A percentile compares a stretch with the other conserved stretches of the same genome.
Conservation (phyloP, 2,329 filamentous ascomycete genomes). For the Colletotrichum sp. region DNA sequence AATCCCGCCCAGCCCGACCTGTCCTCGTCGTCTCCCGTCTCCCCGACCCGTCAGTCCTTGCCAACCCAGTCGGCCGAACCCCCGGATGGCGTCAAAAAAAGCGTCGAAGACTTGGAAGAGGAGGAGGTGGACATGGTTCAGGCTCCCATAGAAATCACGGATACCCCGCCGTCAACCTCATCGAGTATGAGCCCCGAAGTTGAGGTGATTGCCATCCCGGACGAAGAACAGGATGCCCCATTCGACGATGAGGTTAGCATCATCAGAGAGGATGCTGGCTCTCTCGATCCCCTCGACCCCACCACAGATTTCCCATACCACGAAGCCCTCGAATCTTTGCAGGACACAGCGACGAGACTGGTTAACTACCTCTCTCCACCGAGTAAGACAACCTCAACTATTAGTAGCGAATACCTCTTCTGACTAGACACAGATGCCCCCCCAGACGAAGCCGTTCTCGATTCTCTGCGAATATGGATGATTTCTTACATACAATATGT, state of each 20-base stretch:
- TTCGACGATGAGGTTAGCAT: slow-evolving; percentile 30
- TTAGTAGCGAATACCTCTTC: not conserved
- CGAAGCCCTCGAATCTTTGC: slow-evolving; percentile 32
- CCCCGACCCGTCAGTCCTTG: slow-evolving; percentile 36
- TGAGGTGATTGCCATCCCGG: slow-evolving; percentile 45
- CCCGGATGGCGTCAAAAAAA: slow-evolving; percentile 37
- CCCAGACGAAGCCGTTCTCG: slow-evolving; percentile 49
- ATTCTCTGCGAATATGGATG: slow-evolving; percentile 55
- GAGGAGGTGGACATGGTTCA: slow-evolving; percentile 41
- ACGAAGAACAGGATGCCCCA: slow-evolving; percentile 33
- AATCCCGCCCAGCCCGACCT: slow-evolving; percentile 45
- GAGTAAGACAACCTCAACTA: slow-evolving; percentile 26
- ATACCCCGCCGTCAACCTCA: slow-evolving; percentile 36
- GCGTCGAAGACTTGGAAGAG: slow-evolving; percentile 49
- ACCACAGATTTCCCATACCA: slow-evolving; percentile 52
- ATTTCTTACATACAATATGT: slow-evolving; percentile 50
- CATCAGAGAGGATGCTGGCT: slow-evolving; percentile 8
- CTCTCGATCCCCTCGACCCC: slow-evolving; percentile 50
- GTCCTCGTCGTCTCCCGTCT: slow-evolving; percentile 47
- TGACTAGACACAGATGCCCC: slow-evolving; percentile 41
- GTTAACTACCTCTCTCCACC: slow-evolving; percentile 36
- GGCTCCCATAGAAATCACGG: slow-evolving; percentile 25
- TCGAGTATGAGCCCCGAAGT: slow-evolving; percentile 50
- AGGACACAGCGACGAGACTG: slow-evolving; percentile 38
- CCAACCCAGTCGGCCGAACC: slow-evolving; percentile 5